Conservation (phyloP, 495 filamentous ascomycete genomes). For the Penicillium odoratum region DNA sequence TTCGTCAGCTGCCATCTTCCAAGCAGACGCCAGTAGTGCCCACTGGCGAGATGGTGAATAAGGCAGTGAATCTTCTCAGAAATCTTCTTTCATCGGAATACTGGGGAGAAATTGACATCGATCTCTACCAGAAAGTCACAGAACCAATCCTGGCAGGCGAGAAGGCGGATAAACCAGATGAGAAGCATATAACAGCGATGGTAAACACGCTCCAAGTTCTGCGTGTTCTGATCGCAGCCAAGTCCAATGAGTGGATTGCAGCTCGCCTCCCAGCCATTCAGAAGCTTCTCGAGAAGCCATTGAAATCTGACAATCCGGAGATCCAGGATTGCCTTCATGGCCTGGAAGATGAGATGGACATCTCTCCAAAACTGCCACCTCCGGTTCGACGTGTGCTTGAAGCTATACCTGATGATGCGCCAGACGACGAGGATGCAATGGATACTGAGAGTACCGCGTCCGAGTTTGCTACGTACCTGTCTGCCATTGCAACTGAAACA, state of each 20-base stretch:
- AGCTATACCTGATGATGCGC: conserved; percentile 83
- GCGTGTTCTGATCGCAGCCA: conserved; percentile 80
- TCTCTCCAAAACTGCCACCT: conserved; percentile 53
- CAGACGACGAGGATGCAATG: conserved; percentile 86
- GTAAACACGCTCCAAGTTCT: conserved; percentile 92
- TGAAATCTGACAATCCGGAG: conserved; percentile 83
- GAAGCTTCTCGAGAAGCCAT: conserved; percentile 84
- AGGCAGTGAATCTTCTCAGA: conserved; percentile 77
- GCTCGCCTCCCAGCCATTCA: conserved; percentile 73
- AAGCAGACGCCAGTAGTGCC: conserved; percentile 51
- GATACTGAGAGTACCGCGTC: conserved; percentile 72
- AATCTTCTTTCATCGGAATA: conserved; percentile 83
- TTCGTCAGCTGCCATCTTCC: conserved; percentile 52
- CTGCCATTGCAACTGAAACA: conserved; percentile 75
- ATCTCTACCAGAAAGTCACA: conserved; percentile 85
- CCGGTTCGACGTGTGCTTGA: conserved; percentile 80
- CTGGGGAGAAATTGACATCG: conserved; percentile 91
- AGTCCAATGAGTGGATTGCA: conserved; percentile 85
- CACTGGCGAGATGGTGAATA: conserved; percentile 76
- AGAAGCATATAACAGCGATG: conserved; percentile 75
- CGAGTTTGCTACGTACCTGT: conserved; percentile 80
- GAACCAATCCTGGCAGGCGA: conserved; percentile 77
- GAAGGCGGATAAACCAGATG: conserved; percentile 61
- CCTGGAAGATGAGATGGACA: conserved; percentile 63
- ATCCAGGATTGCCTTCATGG: conserved; percentile 88